phyloP scores from a whole-genome alignment of 163 green algal species.

The Scenedesmus sp. region DNA sequence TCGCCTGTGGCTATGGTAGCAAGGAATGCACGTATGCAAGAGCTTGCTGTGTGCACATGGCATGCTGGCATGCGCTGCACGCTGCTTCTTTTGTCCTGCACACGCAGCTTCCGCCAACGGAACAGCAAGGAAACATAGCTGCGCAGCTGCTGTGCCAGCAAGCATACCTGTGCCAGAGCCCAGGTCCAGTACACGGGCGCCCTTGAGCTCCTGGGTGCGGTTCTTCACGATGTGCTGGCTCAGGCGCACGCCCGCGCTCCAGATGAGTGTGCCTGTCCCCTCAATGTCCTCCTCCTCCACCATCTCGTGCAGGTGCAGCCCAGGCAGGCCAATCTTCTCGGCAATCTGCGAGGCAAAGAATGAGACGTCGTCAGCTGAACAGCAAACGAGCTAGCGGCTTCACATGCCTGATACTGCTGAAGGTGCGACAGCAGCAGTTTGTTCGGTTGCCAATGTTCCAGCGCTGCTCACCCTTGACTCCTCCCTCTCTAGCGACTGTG shows the following conservation, averaged over 20 bases:
- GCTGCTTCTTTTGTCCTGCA: not conserved
- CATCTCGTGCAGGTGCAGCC: slow-evolving; percentile 41
- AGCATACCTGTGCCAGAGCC: slow-evolving; percentile 45
- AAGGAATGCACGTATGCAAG: not conserved
- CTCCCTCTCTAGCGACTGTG: slow-evolving; percentile 34
- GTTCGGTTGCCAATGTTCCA: slow-evolving; percentile 12
- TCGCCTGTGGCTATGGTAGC: not conserved
- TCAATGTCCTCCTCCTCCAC: slow-evolving; percentile 46
- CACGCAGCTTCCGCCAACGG: not conserved
- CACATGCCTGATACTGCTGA: not conserved
- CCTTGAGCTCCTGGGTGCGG: slow-evolving; percentile 30
- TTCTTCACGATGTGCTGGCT: slow-evolving; percentile 29
- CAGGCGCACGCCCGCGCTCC: slow-evolving; percentile 35
- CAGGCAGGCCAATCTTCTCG: slow-evolving; percentile 45
- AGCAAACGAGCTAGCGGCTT: not conserved
- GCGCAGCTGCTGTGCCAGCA: not conserved
- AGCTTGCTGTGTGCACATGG: not conserved
- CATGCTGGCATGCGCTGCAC: not conserved
- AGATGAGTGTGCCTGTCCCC: slow-evolving; percentile 48
- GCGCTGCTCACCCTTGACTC: slow-evolving; percentile 28
- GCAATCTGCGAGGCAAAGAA: slow-evolving; percentile 31
- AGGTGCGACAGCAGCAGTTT: not conserved
- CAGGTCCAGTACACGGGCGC: slow-evolving; percentile 46
- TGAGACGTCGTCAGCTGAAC: not conserved
- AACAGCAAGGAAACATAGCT: not conserved